A percentile compares a stretch with the other conserved stretches of the same genome.
Evolutionary conservation across 768 basidiomycete genomes (phyloP).

Genomic region (Russula ochroleuca): DNA sequence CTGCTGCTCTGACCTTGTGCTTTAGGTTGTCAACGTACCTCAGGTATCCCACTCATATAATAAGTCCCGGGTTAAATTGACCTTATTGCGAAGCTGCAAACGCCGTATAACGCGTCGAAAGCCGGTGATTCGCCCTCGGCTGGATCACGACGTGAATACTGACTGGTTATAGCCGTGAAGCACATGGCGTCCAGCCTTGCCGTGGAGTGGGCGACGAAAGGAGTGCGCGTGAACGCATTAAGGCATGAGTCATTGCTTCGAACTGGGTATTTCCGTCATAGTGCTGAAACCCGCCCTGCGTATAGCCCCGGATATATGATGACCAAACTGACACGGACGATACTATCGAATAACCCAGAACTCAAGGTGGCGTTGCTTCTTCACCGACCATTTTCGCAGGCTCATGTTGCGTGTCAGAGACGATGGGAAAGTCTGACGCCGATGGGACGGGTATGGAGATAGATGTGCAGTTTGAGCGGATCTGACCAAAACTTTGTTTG

Average conservation of each 20-base stretch:
- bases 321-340: constrained; percentile 81
- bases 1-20: constrained; percentile 26
- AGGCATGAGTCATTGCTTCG: constrained; percentile 43
- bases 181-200: constrained; percentile 92
- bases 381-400: constrained; percentile 9
- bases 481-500: constrained; percentile 17
- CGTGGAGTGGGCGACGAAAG: constrained; percentile 93
- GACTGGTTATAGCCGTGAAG: constrained; percentile 60
- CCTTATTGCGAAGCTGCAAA: constrained; percentile 57
- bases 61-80: neutral
- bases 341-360: constrained; percentile 69
- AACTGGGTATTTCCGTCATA: constrained; percentile 11
- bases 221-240: constrained; percentile 79
- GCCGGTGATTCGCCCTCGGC: constrained; percentile 51
- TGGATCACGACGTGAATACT: neutral
- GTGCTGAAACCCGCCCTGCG: neutral
- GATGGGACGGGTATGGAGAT: constrained; percentile 66
- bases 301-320: constrained; percentile 90
- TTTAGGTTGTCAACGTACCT: constrained; percentile 81
- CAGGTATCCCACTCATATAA: constrained; percentile 46
- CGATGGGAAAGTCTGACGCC: constrained; percentile 84
- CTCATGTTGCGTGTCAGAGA: constrained; percentile 44
- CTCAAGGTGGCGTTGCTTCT: constrained; percentile 54
- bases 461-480: neutral
- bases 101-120: constrained; percentile 95